Evolutionary conservation across 192 early-diverging fungal species (phyloP).

Genomic region (Cladochytrium replicatum): DNA sequence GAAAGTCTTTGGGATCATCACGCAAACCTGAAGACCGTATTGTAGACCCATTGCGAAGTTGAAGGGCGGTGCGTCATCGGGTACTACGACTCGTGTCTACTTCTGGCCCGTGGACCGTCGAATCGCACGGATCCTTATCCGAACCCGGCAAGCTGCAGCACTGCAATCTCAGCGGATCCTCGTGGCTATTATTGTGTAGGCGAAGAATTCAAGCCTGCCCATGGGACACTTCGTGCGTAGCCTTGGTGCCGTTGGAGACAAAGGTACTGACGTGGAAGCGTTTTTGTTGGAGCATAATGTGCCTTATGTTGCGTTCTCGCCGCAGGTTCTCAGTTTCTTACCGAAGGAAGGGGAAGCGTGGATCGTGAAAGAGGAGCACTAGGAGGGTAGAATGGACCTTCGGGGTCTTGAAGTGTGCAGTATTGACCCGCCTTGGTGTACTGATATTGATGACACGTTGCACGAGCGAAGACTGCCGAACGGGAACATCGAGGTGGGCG

Average conservation of each 20-base stretch:
- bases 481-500: slow-evolving; percentile 79
- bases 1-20: slow-evolving; percentile 84
- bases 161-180: slow-evolving; percentile 80
- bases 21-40: slow-evolving; percentile 87
- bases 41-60: slow-evolving; percentile 82
- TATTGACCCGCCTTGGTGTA: slow-evolving; percentile 98
- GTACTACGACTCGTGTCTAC: too few species aligned
- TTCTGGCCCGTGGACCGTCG: slow-evolving; percentile 86
- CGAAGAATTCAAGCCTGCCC: slow-evolving; percentile 62
- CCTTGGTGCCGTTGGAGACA: slow-evolving; percentile 86
- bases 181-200: slow-evolving; percentile 89
- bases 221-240: slow-evolving; percentile 84
- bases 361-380: slow-evolving; percentile 60
- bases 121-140: slow-evolving; percentile 87
- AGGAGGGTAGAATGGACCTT: slow-evolving; percentile 67
- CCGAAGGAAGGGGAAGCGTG: slow-evolving; percentile 83
- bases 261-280: slow-evolving; percentile 90
- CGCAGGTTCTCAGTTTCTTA: slow-evolving; percentile 69
- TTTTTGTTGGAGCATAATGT: slow-evolving; percentile 94
- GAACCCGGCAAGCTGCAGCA: slow-evolving; percentile 74
- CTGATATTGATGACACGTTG: slow-evolving; percentile 98
- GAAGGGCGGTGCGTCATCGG: slow-evolving; percentile 24
- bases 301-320: slow-evolving; percentile 86
- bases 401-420: slow-evolving; percentile 79
- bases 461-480: slow-evolving; percentile 72